Evolutionary conservation across 345 rosid species (phyloP).

Genomic region (Gossypium arboreum): DNA sequence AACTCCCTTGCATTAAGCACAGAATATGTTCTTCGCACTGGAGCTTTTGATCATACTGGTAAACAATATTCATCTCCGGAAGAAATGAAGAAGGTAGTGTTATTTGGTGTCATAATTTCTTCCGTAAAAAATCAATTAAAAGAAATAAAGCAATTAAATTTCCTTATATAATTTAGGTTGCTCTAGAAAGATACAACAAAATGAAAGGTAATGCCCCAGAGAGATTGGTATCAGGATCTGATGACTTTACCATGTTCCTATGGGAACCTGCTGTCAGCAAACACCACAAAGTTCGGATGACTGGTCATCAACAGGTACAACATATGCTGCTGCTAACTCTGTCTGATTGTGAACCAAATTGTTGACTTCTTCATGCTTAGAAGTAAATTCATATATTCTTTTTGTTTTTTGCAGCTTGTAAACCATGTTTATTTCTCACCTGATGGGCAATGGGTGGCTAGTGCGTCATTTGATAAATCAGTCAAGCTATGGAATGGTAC

Average conservation of each 20-base stretch:
- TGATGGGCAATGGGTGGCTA: slow-evolving; percentile 93
- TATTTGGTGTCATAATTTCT: background rate
- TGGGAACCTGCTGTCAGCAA: slow-evolving; percentile 28
- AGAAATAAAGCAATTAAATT: background rate
- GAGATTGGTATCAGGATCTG: slow-evolving; percentile 51
- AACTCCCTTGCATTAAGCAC: slow-evolving; percentile 94
- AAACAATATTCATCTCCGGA: slow-evolving; percentile 65
- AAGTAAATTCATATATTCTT: slow-evolving; percentile 48
- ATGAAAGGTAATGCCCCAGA: slow-evolving; percentile 71
- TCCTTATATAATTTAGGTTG: slow-evolving; percentile 42
- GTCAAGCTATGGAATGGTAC: slow-evolving; percentile 90
- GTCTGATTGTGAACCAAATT: slow-evolving; percentile 8
- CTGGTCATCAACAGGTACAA: slow-evolving; percentile 85
- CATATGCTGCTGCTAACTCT: background rate
- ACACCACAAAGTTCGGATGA: slow-evolving; percentile 75
- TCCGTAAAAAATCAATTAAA: background rate
- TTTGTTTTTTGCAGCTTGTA: slow-evolving; percentile 58
- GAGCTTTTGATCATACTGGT: slow-evolving; percentile 94
- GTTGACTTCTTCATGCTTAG: slow-evolving; percentile 26
- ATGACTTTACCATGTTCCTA: slow-evolving; percentile 9
- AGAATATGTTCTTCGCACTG: slow-evolving; percentile 87
- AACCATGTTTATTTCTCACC: slow-evolving; percentile 98
- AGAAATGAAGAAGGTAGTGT: slow-evolving; percentile 72
- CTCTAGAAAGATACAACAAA: slow-evolving; percentile 76
- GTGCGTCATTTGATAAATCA: slow-evolving; percentile 94